phyloP scores from a whole-genome alignment of 1,284 basidiomycete species.

The Naganishia sp. region DNA sequence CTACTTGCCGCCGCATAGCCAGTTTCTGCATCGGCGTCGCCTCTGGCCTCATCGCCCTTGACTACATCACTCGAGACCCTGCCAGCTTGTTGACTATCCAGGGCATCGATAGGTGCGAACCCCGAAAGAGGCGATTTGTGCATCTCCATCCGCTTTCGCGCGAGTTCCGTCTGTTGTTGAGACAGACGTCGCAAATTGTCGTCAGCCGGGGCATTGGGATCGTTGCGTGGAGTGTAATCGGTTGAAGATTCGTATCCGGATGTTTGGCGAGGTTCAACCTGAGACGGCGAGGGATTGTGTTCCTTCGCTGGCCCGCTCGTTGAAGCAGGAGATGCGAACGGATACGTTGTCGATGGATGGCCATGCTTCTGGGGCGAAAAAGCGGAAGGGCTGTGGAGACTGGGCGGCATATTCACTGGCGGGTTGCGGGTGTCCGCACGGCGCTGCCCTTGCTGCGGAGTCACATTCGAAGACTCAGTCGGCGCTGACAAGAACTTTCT shows the following conservation, averaged over 20 bases:
- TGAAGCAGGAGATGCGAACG: constrained; percentile 24
- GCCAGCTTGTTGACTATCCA: constrained; percentile 21
- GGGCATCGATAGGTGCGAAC: constrained; percentile 25
- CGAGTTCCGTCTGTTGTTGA: constrained; percentile 28
- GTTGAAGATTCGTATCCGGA: constrained; percentile 9
- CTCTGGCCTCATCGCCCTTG: constrained; percentile 28
- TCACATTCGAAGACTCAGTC: constrained; percentile 16
- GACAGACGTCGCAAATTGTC: constrained; percentile 19
- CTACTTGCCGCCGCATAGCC: constrained; percentile 15
- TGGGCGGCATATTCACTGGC: constrained; percentile 17
- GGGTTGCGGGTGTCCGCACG: background rate
- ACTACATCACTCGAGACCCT: constrained; percentile 27
- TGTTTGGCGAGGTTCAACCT: background rate
- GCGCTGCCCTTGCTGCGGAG: constrained; percentile 7
- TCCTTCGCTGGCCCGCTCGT: constrained; percentile 12
- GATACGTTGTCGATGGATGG: constrained; percentile 18
- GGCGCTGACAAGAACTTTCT: constrained; percentile 22
- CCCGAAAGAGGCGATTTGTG: constrained; percentile 29
- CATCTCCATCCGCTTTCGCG: constrained; percentile 26
- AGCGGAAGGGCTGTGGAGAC: constrained; percentile 13
- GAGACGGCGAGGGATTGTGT: constrained; percentile 8
- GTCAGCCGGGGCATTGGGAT: constrained; percentile 29
- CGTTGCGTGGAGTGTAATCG: constrained; percentile 2
- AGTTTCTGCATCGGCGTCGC: constrained; percentile 21
- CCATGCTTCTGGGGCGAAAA: constrained; percentile 20